Conservation (phyloP, 805 yeast species). For the Monosporozyma servazzii region DNA sequence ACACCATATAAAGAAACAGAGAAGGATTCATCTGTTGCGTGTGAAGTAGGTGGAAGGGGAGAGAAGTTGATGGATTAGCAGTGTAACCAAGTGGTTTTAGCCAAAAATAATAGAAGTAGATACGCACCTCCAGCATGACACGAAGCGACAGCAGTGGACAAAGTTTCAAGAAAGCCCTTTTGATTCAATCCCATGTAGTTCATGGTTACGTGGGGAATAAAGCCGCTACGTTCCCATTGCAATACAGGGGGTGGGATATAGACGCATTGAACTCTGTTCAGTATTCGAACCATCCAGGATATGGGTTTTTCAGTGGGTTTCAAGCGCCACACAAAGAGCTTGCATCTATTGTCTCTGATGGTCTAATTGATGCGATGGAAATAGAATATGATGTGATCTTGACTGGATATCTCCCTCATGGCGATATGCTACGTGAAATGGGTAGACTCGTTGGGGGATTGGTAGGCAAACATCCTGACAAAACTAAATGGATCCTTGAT, state of each 20-base stretch:
- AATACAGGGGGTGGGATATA: slow-evolving; percentile 83
- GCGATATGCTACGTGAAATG: slow-evolving; percentile 44
- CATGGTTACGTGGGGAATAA: slow-evolving; percentile 94
- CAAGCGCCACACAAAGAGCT: slow-evolving; percentile 40
- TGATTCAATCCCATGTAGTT: slow-evolving; percentile 81
- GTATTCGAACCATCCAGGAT: slow-evolving; percentile 88
- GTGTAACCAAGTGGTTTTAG: too few species aligned
- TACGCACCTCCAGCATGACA: background rate
- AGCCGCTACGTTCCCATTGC: slow-evolving; percentile 85
- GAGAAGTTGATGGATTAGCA: too few species aligned
- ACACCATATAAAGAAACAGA: too few species aligned
- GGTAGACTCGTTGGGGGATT: slow-evolving; percentile 33
- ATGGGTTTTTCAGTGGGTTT: slow-evolving; percentile 56
- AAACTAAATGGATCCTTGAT: slow-evolving; percentile 59
- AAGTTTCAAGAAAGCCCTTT: slow-evolving; percentile 30
- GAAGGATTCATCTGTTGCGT: too few species aligned
- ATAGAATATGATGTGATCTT: slow-evolving; percentile 55
- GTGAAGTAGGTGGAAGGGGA: too few species aligned
- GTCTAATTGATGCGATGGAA: slow-evolving; percentile 41
- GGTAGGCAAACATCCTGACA: slow-evolving; percentile 21
- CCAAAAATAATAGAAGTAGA: too few species aligned
- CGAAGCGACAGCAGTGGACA: background rate
- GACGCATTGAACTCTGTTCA: slow-evolving; percentile 86
- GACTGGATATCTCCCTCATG: slow-evolving; percentile 72
- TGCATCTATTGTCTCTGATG: slow-evolving; percentile 39